A percentile compares a stretch with the other conserved stretches of the same genome.
These are phyloP conservation scores for Aureoboletus auriporus DNA, from an alignment of 768 basidiomycete genomes.

Conservation along the genomic window DNA sequence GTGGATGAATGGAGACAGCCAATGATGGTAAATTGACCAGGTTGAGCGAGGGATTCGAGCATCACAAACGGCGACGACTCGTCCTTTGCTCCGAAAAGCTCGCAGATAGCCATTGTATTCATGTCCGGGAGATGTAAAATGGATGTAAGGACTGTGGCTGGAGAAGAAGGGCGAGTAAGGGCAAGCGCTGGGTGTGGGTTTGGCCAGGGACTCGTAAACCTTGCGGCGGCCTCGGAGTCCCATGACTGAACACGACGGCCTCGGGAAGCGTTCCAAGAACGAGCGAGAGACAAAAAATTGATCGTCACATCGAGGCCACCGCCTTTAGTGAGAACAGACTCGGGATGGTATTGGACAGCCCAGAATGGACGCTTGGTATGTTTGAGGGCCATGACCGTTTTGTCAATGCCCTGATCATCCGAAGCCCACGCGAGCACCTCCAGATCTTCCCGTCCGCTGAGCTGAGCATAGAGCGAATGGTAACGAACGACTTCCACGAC, in stretches of 20 bases:
- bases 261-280: slow-evolving; percentile 45
- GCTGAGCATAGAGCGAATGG: slow-evolving; percentile 70
- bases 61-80: slow-evolving; percentile 62
- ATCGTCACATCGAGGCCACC: slow-evolving; percentile 64
- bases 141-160: slow-evolving; percentile 34
- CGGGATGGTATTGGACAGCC: slow-evolving; percentile 90
- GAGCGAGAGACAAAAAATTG: slow-evolving; percentile 74
- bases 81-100: slow-evolving; percentile 55
- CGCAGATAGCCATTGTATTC: slow-evolving; percentile 47
- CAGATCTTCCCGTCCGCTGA: slow-evolving; percentile 43
- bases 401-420: slow-evolving; percentile 63
- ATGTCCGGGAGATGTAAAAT: slow-evolving; percentile 42
- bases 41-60: slow-evolving; percentile 73
- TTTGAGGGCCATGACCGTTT: slow-evolving; percentile 68
- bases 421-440: slow-evolving; percentile 71
- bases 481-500: slow-evolving; percentile 66
- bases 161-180: slow-evolving; percentile 13
- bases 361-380: slow-evolving; percentile 70
- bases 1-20: slow-evolving; percentile 54
- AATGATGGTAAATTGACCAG: slow-evolving; percentile 72
- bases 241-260: slow-evolving; percentile 41
- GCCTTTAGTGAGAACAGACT: slow-evolving; percentile 69
- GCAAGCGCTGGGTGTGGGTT: slow-evolving; percentile 28
- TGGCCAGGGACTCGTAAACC: slow-evolving; percentile 60
- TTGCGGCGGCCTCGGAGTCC: slow-evolving; percentile 31